These are phyloP conservation scores for Trichoderma breve DNA, from an alignment of 2,329 filamentous ascomycete genomes.

Conservation along the genomic window DNA sequence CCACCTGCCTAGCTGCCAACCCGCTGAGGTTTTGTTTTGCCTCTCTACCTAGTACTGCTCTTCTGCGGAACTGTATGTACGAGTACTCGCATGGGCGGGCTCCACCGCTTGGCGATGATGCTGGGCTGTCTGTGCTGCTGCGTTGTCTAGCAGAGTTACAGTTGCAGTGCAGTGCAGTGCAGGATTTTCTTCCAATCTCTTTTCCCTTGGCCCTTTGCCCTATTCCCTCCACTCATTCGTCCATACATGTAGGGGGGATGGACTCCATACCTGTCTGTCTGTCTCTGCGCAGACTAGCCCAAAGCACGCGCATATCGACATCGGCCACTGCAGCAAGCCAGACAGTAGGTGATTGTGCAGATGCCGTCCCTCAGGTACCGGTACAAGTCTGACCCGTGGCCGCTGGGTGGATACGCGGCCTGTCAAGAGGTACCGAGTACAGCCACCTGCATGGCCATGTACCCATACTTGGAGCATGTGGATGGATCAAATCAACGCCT, in stretches of 20 bases:
- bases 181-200: not conserved
- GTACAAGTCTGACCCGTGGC: not conserved
- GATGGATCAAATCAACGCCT: not conserved
- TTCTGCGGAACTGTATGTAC: not conserved
- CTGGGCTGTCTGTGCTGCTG: not conserved
- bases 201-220: not conserved
- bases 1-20: conserved; percentile 4
- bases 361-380: not conserved
- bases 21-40: not conserved
- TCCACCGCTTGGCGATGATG: not conserved
- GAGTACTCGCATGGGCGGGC: not conserved
- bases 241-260: not conserved
- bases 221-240: not conserved
- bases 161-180: not conserved
- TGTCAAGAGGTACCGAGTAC: not conserved
- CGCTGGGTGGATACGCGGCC: not conserved
- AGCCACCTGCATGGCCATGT: not conserved
- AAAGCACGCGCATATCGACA: conserved; percentile 15
- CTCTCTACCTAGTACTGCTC: not conserved
- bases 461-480: not conserved
- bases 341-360: not conserved
- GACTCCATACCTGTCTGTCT: not conserved
- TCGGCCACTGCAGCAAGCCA: conserved; percentile 2
- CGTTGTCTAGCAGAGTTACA: not conserved
- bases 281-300: not conserved